Base-by-base conservation (phyloP, 1,284 basidiomycete genomes). In the Anthracocystis panici-leucophaei region DNA sequence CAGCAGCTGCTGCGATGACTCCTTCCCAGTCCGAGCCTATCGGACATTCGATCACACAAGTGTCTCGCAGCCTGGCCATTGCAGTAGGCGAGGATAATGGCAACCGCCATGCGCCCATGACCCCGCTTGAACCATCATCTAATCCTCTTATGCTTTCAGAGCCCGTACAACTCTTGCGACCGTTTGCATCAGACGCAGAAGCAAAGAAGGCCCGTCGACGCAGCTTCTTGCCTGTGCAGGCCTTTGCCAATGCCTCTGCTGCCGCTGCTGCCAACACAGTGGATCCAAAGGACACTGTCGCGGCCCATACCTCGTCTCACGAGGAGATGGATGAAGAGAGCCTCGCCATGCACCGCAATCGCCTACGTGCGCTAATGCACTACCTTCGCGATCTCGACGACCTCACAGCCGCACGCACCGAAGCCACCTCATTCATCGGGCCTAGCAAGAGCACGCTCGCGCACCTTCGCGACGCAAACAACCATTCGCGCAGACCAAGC, bases 311-410 rank as follows among this genome's bases (percentile, higher is more conserved):
- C 38, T 12, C 53, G 14, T 42, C 55, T 7, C 56, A 33, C 12
- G 33, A 58, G 35, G 65, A 62, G 59, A 57, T 68, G 53, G 62
- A 70, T 41, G 75, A 74, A 21, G 70, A 74, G 35, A 68, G 62
- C 45, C 56, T 65, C 14, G 57, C 74, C 18, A 54, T 9, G 46
- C 92, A 92, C 79, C 89, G 89, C 77, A 89, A 90, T 49, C 93
- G 92, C 25, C 87, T 98, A 54, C 90, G 93, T 65, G 92, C 92
- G 12, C 90, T 99, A 42, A 95, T 98, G 91, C 92, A 92, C 18
- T 98, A 98, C 86, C 89, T 99, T 21, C 91, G 91, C 80, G 96
- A 99, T 82, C 91, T 99, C 89, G 92, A 95, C 82, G 95, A 97
- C 83, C 88, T 99, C 35, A 54, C 62, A 5, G 65, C 70, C 3